Conservation (phyloP, 129 eudicot species). For the Ambrosia trifida region DNA sequence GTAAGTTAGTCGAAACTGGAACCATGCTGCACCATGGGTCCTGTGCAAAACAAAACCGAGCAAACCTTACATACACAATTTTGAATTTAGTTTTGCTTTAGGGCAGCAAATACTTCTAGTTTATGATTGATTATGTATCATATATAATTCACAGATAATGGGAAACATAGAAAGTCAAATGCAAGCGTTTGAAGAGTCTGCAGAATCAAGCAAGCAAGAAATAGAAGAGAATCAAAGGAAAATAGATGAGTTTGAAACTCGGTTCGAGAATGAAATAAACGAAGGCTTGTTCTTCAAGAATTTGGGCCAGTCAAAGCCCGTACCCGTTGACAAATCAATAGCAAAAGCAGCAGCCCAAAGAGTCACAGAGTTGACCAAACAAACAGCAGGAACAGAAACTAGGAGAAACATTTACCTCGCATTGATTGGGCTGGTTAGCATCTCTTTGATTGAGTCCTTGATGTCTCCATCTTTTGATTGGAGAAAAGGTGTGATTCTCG, state of each 20-base stretch:
- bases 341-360: constrained; percentile 58
- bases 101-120: neutral
- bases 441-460: constrained; percentile 55
- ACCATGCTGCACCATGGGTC: constrained; percentile 7
- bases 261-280: constrained; percentile 60
- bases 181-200: constrained; percentile 86
- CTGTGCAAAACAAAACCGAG: neutral
- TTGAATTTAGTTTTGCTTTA: neutral
- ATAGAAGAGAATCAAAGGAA: constrained; percentile 59
- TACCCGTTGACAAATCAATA: constrained; percentile 48
- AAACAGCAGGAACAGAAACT: constrained; percentile 56
- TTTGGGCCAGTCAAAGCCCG: constrained; percentile 38
- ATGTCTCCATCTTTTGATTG: constrained; percentile 57
- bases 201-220: constrained; percentile 57
- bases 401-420: constrained; percentile 76
- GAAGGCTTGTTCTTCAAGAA: constrained; percentile 80
- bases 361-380: constrained; percentile 45
- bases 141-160: constrained; percentile 62
- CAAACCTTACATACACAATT: neutral
- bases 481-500: constrained; percentile 66
- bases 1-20: neutral
- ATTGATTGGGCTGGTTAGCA: constrained; percentile 57
- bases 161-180: constrained; percentile 75
- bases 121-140: neutral
- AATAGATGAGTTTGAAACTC: constrained; percentile 68